Base-by-base conservation (phyloP, 169 alveolate genomes). In the Plasmodium berghei region DNA sequence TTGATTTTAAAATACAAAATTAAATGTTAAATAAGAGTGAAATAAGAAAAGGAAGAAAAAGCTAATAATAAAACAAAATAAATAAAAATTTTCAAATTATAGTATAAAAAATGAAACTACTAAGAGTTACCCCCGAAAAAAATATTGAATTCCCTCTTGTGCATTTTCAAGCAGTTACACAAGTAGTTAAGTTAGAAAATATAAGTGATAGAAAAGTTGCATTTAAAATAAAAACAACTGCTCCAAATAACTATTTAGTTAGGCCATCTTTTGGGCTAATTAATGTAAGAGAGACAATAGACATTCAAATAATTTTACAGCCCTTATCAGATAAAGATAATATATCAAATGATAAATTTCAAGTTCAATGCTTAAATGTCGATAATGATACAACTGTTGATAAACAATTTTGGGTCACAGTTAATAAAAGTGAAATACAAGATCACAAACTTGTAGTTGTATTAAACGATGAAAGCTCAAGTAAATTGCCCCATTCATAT, bases 231-330 rank as follows among this genome's bases (percentile, higher is more conserved):
- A 95, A 95, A 88, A 95, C 97, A 14, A 95, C 97, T 1, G 96
- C 97, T 9, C 97, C 97, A 22, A 95, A 95, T 71, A 95, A 96
- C 34, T 95, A 95, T 88, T 91, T 95, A 46, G 97, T 95, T 2
- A 85, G 97, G 45, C 97, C 97, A 24, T 91, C 96, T 28, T 94
- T 95, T 59, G 97, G 97, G 5, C 80, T 95, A 72, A 93, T 95
- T 67, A 93, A 88, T 73, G 95, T 97, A 18, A 94, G 94, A 8
- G 97, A 95, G 56, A 64, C 93, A 8, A 93, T 90, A 45, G 95
- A 93, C 45, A 90, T 95, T 24, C 97, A 95, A 73, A 95, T 95
- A 52, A 95, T 95, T 49, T 92, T 95, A 20, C 97, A 95, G 86
- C 97, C 97, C 18, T 89, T 95, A 22, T 92, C 95, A 24, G 96